Evolutionary conservation across 257 asterid species (phyloP).

Genomic region (Solanum bulbocastanum): DNA sequence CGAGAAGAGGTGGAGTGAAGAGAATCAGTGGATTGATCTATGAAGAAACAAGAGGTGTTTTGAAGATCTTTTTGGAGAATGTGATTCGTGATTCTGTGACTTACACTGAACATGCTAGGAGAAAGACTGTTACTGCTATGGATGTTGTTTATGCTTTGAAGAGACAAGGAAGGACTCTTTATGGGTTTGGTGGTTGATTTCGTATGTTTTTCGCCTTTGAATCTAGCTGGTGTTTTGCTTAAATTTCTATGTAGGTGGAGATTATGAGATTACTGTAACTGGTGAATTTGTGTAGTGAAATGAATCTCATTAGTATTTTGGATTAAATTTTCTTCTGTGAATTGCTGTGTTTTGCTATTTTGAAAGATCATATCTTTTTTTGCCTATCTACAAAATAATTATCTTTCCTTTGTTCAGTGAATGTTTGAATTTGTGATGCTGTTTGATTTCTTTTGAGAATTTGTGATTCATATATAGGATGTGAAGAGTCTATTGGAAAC

Average conservation of each 20-base stretch:
- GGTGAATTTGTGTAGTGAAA: not conserved
- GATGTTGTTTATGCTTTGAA: constrained; percentile 7
- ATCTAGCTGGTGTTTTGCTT: not conserved
- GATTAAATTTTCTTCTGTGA: not conserved
- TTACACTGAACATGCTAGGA: constrained; percentile 4
- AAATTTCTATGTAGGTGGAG: not conserved
- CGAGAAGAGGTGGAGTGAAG: constrained; percentile 7
- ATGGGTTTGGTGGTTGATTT: constrained; percentile 5
- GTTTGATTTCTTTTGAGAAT: too few species aligned
- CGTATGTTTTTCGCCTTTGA: fast-evolving
- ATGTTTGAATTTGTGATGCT: too few species aligned
- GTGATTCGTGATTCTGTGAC: constrained; percentile 8
- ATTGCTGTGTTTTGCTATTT: too few species aligned
- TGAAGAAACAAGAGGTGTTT: not conserved
- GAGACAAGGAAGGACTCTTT: constrained; percentile 8
- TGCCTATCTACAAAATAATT: too few species aligned
- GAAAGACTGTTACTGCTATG: constrained; percentile 7
- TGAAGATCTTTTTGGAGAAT: constrained; percentile 4
- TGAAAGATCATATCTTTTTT: not conserved
- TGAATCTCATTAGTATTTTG: not conserved
- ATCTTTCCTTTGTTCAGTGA: too few species aligned
- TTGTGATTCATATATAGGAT: too few species aligned
- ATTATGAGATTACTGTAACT: not conserved
- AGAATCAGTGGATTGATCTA: constrained; percentile 6
- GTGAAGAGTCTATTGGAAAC: too few species aligned